A percentile compares a stretch with the other conserved stretches of the same genome.
Conservation (phyloP, 2,329 filamentous ascomycete species). For the Aureobasidium subglaciale region DNA sequence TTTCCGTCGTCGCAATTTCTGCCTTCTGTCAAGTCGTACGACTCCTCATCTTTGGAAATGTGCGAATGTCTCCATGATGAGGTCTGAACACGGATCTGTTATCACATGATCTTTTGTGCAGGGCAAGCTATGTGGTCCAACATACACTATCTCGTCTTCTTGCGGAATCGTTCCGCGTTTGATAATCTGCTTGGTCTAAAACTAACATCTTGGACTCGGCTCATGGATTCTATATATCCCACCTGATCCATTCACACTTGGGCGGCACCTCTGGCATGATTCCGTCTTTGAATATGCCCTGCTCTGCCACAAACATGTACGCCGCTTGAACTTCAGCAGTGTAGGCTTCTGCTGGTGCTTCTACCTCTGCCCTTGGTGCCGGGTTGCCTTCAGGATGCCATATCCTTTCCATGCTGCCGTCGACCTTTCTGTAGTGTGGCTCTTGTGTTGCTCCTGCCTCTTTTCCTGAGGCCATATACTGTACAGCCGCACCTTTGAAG, state of each 20-base stretch:
- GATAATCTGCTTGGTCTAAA: neutral
- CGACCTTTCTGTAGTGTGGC: constrained; percentile 20
- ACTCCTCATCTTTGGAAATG: too few species aligned
- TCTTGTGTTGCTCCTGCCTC: neutral
- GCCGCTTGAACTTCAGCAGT: constrained; percentile 52
- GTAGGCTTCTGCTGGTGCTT: constrained; percentile 52
- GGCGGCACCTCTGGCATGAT: constrained; percentile 73
- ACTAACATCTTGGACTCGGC: neutral
- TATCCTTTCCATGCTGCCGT: constrained; percentile 56
- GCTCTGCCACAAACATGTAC: constrained; percentile 58
- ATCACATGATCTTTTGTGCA: too few species aligned
- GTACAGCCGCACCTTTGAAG: constrained; percentile 4
- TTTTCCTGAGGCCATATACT: neutral
- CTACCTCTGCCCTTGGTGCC: constrained; percentile 52
- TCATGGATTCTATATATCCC: constrained; percentile 56
- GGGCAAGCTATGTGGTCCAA: too few species aligned
- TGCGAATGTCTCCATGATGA: too few species aligned
- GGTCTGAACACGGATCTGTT: too few species aligned
- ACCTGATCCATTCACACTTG: constrained; percentile 63
- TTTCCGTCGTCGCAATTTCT: neutral
- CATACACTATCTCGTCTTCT: neutral
- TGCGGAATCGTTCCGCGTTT: neutral
- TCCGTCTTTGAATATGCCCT: constrained; percentile 62
- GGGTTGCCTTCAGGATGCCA: constrained; percentile 64
- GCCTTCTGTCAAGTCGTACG: neutral